phyloP scores from a whole-genome alignment of 495 filamentous ascomycete species.

The Podospora anserina region DNA sequence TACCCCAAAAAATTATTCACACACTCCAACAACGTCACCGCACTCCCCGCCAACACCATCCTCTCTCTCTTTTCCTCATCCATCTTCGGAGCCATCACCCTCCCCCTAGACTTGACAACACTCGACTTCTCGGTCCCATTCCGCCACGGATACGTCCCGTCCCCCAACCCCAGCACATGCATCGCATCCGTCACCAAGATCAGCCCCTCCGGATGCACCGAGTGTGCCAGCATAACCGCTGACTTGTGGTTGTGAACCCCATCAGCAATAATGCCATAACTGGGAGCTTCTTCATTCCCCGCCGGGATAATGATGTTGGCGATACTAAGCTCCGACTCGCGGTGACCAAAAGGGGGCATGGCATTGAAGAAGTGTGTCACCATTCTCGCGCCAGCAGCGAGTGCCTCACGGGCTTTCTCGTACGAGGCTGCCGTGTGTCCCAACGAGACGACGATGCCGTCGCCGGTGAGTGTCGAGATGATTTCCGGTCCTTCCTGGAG shows the following conservation, averaged over 20 bases:
- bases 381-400: constrained; percentile 71
- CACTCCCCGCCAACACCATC: constrained; percentile 70
- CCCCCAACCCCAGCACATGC: constrained; percentile 64
- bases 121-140: constrained; percentile 61
- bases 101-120: constrained; percentile 48
- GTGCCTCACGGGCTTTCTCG: constrained; percentile 64
- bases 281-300: constrained; percentile 35
- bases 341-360: constrained; percentile 80
- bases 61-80: constrained; percentile 58
- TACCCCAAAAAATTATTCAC: constrained; percentile 76
- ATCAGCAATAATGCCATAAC: constrained; percentile 64
- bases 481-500: constrained; percentile 51
- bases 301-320: not conserved
- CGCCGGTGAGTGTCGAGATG: constrained; percentile 57
- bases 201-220: constrained; percentile 58
- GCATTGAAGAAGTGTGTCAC: constrained; percentile 90
- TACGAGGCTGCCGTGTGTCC: constrained; percentile 82
- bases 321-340: constrained; percentile 52
- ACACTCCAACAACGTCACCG: constrained; percentile 72
- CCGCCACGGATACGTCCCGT: constrained; percentile 75
- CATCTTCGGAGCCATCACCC: constrained; percentile 37
- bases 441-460: constrained; percentile 67
- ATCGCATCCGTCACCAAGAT: constrained; percentile 69
- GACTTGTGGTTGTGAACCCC: constrained; percentile 66
- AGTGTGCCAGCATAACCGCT: constrained; percentile 59